Evolutionary conservation across 2,329 filamentous ascomycete species (phyloP), one percentile per base, ranked within the genome.

Genomic region (Tolypocladium endophyticum): DNA sequence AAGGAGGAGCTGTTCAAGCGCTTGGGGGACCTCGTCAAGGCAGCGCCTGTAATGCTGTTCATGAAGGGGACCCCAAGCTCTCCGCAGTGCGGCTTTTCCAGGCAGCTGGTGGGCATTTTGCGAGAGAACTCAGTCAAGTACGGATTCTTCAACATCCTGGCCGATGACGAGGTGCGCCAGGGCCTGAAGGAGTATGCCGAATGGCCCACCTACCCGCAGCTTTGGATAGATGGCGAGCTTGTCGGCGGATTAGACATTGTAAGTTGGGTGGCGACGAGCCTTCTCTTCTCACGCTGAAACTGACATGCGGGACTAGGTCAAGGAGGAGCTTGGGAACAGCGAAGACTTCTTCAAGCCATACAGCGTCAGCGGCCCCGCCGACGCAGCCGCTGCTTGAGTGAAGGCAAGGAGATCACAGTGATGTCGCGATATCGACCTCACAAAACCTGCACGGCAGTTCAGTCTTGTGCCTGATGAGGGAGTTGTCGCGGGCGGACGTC

Each of bases 111-210:
- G 52, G 86, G 80, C 33, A 84, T 99, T 55, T 77, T 99, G 68
- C 84, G 94, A 58, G 93, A 97, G 76, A 87, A 91, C 71, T 88
- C 88, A 56, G 89, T 99, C 62, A 91, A 96, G 72, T 99, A 97
- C 73, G 94, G 94, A 25, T 99, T 99, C 80, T 99, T 99, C 81
- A 97, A 99, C 72, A 99, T 99, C 64, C 76, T 99, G 67, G 94
- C 94, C 64, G 94, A 99, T 72, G 93, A 99, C 69, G 93, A 97
- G 74, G 94, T 99, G 55, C 84, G 94, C 62, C 93, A 97, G 77
- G 94, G 94, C 0, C 77, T 99, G 70, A 99, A 99, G 81, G 90
- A 94, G 76, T 97, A 87, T 73, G 92, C 92, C n/a, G 94, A 97
- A 63, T 99, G 94, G 94, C 94, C 94, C 12, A 99, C 94, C 0